A percentile compares a stretch with the other conserved stretches of the same genome.
Evolutionary conservation across 2,329 filamentous ascomycete genomes (phyloP).

Genomic region (Colletotrichum melonis): DNA sequence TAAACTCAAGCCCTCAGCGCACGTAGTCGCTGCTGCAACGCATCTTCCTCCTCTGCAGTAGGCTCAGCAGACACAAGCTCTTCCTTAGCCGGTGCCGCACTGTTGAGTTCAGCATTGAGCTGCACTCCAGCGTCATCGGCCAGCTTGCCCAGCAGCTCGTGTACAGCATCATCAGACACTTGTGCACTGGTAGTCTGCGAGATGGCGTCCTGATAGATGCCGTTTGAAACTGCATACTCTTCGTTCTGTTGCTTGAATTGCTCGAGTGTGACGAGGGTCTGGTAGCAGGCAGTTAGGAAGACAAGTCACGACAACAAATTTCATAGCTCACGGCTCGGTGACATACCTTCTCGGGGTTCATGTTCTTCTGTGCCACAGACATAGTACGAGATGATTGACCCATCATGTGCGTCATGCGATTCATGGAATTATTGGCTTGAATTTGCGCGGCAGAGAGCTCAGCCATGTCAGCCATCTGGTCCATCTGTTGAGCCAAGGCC

Average conservation of each 20-base stretch:
- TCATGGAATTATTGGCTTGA: constrained; percentile 74
- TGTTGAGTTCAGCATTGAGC: constrained; percentile 78
- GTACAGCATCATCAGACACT: constrained; percentile 85
- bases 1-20: constrained; percentile 62
- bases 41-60: constrained; percentile 83
- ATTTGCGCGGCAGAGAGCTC: constrained; percentile 71
- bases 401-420: constrained; percentile 74
- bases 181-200: constrained; percentile 79
- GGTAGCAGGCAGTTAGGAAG: not conserved
- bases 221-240: constrained; percentile 72
- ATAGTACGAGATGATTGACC: constrained; percentile 68
- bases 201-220: constrained; percentile 89
- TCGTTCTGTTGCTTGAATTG: constrained; percentile 72
- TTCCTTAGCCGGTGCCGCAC: constrained; percentile 65
- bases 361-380: constrained; percentile 67
- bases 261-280: constrained; percentile 70
- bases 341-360: constrained; percentile 67
- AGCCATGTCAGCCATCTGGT: constrained; percentile 73
- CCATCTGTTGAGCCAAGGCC: constrained; percentile 72
- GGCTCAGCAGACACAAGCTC: constrained; percentile 74
- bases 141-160: constrained; percentile 85
- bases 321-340: too few relatives aligned
- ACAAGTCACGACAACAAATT: not conserved
- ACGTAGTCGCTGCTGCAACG: constrained; percentile 71
- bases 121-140: constrained; percentile 91